Conservation (phyloP, 108 stramenopile genomes). For the Nitzschia palea region DNA sequence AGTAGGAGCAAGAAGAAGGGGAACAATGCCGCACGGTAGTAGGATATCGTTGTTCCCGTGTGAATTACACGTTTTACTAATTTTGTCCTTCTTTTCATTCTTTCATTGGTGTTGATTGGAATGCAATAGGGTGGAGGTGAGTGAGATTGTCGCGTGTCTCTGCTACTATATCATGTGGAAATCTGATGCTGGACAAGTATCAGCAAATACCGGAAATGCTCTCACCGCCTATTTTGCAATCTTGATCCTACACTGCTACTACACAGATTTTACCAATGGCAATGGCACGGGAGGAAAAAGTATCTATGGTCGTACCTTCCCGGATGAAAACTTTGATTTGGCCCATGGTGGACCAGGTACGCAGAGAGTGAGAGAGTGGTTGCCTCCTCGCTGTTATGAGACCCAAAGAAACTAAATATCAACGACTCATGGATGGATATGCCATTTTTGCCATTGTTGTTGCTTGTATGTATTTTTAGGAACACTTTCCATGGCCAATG, state of each 20-base stretch:
- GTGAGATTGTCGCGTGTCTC: too few species aligned
- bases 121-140: conserved; percentile 6
- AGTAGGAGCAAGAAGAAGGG: not conserved
- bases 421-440: not conserved
- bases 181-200: too few species aligned
- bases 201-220: too few species aligned
- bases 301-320: conserved; percentile 91
- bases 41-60: not conserved
- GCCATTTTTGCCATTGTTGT: conserved; percentile 1
- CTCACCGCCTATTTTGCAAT: not conserved
- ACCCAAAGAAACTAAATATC: not conserved
- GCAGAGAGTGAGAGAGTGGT: not conserved
- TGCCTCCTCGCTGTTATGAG: not conserved
- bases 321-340: conserved; percentile 88
- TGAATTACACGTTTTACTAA: not conserved
- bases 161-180: not conserved
- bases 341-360: conserved; percentile 75
- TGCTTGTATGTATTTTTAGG: not conserved
- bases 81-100: not conserved
- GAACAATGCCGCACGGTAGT: not conserved
- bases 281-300: conserved; percentile 58
- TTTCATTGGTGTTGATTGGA: not conserved
- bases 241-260: not conserved
- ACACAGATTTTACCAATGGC: conserved; percentile 89
- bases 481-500: conserved; percentile 63